Evolutionary conservation across 768 basidiomycete genomes (phyloP).

Genomic region (Lactifluus volemus): DNA sequence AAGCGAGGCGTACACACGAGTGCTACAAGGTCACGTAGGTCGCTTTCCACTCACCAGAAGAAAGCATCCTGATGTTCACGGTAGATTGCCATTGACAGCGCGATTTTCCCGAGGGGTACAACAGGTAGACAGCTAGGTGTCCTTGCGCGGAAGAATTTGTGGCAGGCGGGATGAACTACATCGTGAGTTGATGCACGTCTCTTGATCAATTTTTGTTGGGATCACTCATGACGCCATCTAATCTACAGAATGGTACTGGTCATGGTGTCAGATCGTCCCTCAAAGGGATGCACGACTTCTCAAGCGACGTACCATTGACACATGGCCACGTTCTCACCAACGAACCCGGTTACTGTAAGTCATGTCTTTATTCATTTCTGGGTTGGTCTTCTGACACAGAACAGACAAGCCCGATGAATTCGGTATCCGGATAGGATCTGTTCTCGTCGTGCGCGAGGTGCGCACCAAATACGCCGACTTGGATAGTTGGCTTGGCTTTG

Average conservation of each 20-base stretch:
- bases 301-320: constrained; percentile 54
- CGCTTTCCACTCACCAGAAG: constrained; percentile 15
- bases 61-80: constrained; percentile 18
- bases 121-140: constrained; percentile 79
- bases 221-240: background rate
- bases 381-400: background rate
- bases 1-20: constrained; percentile 87
- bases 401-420: constrained; percentile 64
- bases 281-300: constrained; percentile 77
- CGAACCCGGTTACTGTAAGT: constrained; percentile 88
- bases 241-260: constrained; percentile 73
- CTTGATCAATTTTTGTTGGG: background rate
- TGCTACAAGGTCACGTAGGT: constrained; percentile 92
- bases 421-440: constrained; percentile 91
- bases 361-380: background rate
- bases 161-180: constrained; percentile 82
- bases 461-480: constrained; percentile 67
- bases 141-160: constrained; percentile 79
- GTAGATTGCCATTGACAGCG: constrained; percentile 85
- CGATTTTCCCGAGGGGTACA: constrained; percentile 87
- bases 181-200: constrained; percentile 35
- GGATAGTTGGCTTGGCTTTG: constrained; percentile 83
- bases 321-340: constrained; percentile 92
- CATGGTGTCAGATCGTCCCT: constrained; percentile 87
- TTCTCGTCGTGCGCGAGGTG: constrained; percentile 62